Evolutionary conservation across 2,329 filamentous ascomycete species (phyloP), one percentile per base, ranked within the genome.

Genomic region (Trichoderma aggressivum): DNA sequence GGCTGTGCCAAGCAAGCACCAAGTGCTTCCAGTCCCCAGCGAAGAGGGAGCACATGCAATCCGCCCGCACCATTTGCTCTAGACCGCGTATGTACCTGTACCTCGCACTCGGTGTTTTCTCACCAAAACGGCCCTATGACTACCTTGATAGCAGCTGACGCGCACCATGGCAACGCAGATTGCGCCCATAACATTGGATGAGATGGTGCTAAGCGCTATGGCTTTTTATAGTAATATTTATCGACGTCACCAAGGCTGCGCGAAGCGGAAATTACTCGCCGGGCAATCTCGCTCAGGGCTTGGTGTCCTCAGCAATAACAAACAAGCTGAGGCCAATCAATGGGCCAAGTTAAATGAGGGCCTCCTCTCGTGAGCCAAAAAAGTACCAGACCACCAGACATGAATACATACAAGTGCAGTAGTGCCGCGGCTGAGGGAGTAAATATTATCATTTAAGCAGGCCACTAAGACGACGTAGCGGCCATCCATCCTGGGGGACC

Each of bases 161-260:
- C 47, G 65, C 65, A 36, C 65, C 65, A 61, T 61, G 56, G 65
- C 65, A 69, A 69, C 65, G 65, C 65, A 43, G 65, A 58, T 58
- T 60, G 28, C 16, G 28, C 34, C 53, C 32, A 43, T 66, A 39
- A 58, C 26, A 58, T 43, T 32, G 58, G 18, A 34, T 21, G 50
- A 28, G 47, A 30, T 64, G 11, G 62, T 50, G 43, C 65, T 60
- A 69, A 66, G 63, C 63, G 63, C 65, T 69, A 69, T 56, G 28
- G 39, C 65, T 69, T 12, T 18, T 26, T 50, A 60, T 60, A 47
- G 65, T 61, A 60, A 61, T 69, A 61, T 69, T 69, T 69, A 50
- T 69, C 65, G 56, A 69, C 65, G 65, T 68, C 65, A 68, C 55
- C 24, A 68, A 59, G 21, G 28, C 55, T 32, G 47, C 65, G 36